Conservation (phyloP, 2,329 filamentous ascomycete species). For the Ceratocystis cubensis region DNA sequence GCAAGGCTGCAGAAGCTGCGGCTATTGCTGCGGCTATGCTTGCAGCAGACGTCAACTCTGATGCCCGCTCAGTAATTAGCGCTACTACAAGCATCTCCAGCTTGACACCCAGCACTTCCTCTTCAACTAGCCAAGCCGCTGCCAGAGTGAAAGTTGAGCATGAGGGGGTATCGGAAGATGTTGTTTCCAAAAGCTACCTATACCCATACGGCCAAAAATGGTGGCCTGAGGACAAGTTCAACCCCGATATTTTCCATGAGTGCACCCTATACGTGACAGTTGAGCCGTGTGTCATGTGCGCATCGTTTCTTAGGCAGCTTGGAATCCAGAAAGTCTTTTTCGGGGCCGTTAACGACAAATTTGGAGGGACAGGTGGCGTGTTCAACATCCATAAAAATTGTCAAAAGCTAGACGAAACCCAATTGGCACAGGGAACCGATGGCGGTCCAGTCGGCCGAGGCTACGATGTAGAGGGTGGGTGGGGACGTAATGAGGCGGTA, state of each 20-base stretch:
- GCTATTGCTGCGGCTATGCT: constrained; percentile 30
- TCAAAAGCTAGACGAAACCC: constrained; percentile 19
- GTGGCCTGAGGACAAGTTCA: constrained; percentile 20
- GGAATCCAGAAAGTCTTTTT: constrained; percentile 84
- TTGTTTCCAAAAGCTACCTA: constrained; percentile 43
- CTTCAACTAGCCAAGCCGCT: constrained; percentile 16
- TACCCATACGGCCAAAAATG: constrained; percentile 48
- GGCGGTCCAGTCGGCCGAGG: constrained; percentile 63
- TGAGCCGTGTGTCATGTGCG: constrained; percentile 98
- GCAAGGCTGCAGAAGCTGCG: constrained; percentile 25
- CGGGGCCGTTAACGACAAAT: constrained; percentile 90
- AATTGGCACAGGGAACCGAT: constrained; percentile 30
- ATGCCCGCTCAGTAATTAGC: constrained; percentile 18
- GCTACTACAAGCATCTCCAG: constrained; percentile 14
- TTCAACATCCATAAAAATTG: constrained; percentile 56
- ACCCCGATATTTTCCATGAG: constrained; percentile 36
- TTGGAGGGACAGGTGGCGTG: constrained; percentile 90
- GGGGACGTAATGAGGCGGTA: constrained; percentile 85
- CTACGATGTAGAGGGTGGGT: constrained; percentile 73
- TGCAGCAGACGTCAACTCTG: constrained; percentile 13
- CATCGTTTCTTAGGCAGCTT: constrained; percentile 78
- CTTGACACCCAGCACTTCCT: constrained; percentile 17
- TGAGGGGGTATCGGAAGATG: constrained; percentile 32
- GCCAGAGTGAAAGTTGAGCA: constrained; percentile 20
- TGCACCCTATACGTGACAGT: constrained; percentile 87